phyloP scores from a whole-genome alignment of 2,329 filamentous ascomycete genomes.

The Xylaria hypoxylon region DNA sequence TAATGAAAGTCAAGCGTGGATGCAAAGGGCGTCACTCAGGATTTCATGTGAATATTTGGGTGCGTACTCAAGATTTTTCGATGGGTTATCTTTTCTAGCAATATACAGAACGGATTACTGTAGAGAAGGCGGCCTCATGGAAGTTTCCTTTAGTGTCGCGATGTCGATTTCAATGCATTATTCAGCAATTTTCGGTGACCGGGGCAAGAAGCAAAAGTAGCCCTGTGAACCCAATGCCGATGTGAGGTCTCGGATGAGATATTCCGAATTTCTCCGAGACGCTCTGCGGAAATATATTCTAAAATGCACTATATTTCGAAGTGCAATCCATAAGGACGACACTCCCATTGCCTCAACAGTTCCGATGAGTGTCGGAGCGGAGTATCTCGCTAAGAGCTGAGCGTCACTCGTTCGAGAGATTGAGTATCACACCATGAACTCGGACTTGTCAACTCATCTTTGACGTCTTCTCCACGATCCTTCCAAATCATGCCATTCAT shows the following conservation, averaged over 20 bases:
- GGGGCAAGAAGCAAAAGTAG: neutral
- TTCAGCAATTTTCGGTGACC: neutral
- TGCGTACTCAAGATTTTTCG: no score
- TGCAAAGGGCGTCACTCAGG: neutral
- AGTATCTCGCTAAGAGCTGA: constrained; percentile 20
- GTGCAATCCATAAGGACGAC: neutral
- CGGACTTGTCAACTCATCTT: constrained; percentile 7
- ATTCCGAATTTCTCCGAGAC: constrained; percentile 26
- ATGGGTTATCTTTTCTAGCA: no score
- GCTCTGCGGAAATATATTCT: neutral
- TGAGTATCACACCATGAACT: neutral
- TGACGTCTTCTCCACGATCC: neutral
- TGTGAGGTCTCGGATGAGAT: constrained; percentile 8
- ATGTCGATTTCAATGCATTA: neutral
- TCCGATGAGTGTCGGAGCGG: constrained; percentile 7
- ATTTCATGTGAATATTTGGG: no score
- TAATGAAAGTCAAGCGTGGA: neutral
- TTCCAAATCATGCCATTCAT: constrained; percentile 18
- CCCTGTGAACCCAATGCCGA: neutral
- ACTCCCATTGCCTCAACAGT: neutral
- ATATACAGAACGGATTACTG: neutral
- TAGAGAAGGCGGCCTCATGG: neutral
- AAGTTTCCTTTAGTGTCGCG: neutral
- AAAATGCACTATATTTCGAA: neutral
- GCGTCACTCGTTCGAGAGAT: neutral